A percentile compares a stretch with the other conserved stretches of the same genome.
Evolutionary conservation across 2,329 filamentous ascomycete genomes (phyloP).

Genomic region (Aspergillus persii): DNA sequence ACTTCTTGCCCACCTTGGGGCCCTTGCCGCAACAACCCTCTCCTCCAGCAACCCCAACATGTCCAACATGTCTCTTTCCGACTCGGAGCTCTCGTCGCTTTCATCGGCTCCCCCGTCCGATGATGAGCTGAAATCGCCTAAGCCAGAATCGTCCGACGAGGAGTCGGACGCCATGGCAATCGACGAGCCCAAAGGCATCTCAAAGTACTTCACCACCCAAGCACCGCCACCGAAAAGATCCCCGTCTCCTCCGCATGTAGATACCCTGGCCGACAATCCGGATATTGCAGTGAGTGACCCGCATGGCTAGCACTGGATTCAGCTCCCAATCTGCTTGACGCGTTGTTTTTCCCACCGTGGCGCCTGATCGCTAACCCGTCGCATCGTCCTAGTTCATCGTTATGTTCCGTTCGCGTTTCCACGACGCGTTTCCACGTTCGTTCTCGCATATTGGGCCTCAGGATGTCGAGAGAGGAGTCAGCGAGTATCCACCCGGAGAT

Average conservation of each 20-base stretch:
- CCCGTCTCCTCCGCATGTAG: constrained; percentile 86
- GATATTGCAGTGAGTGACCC: constrained; percentile 78
- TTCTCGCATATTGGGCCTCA: constrained; percentile 89
- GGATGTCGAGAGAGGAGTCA: constrained; percentile 85
- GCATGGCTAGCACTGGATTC: constrained; percentile 36
- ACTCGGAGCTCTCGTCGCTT: constrained; percentile 57
- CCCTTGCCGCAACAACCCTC: constrained; percentile 18
- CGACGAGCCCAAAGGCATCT: constrained; percentile 42
- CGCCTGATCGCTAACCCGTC: constrained; percentile 34
- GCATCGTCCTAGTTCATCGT: constrained; percentile 74
- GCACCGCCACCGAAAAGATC: constrained; percentile 74
- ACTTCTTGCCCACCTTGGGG: constrained; percentile 20
- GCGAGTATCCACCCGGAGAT: constrained; percentile 74
- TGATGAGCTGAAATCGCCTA: constrained; percentile 19
- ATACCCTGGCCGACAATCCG: constrained; percentile 82
- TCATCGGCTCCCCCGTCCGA: constrained; percentile 60
- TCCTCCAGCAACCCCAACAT: constrained; percentile 28
- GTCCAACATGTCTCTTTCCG: constrained; percentile 49
- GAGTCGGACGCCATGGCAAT: constrained; percentile 46
- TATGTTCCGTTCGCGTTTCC: constrained; percentile 94
- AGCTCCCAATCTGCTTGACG: constrained; percentile 16
- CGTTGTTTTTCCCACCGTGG: constrained; percentile 31
- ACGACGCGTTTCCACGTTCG: constrained; percentile 82
- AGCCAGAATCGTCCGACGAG: constrained; percentile 50
- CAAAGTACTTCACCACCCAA: constrained; percentile 49